A percentile compares a stretch with the other conserved stretches of the same genome.
phyloP scores from a whole-genome alignment of 441 rosid genomes.

The Jatropha podagrica region DNA sequence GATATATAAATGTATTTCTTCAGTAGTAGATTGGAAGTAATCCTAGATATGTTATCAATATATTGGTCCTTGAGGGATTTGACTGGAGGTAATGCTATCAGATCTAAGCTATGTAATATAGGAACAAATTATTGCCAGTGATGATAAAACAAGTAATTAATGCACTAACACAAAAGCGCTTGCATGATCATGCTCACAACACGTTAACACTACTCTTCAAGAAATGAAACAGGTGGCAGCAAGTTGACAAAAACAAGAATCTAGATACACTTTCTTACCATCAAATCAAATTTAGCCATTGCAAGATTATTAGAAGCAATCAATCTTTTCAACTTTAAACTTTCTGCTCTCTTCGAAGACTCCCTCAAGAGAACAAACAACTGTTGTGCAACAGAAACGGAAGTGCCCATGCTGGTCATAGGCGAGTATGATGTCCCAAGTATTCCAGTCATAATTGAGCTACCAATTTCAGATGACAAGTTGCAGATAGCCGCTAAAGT shows the following conservation, averaged over 20 bases:
- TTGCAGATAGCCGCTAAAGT: conserved; percentile 87
- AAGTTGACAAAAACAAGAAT: not conserved
- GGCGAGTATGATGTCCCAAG: conserved; percentile 85
- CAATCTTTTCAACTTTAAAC: conserved; percentile 70
- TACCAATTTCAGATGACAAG: conserved; percentile 82
- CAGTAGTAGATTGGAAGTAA: no score
- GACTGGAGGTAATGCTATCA: not conserved
- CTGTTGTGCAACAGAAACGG: conserved; percentile 85
- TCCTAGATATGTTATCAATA: not conserved
- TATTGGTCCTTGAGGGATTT: not conserved
- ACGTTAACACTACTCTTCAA: not conserved
- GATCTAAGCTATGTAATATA: not conserved
- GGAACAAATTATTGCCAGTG: not conserved
- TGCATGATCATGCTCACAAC: not conserved
- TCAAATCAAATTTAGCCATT: conserved; percentile 88
- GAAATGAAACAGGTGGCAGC: not conserved
- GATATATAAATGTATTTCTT: no score
- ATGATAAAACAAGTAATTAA: not conserved
- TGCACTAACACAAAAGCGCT: not conserved
- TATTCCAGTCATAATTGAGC: conserved; percentile 63
- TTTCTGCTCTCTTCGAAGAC: conserved; percentile 86
- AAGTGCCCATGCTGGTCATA: conserved; percentile 56
- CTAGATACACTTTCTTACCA: conserved; percentile 45
- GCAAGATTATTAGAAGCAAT: conserved; percentile 95
- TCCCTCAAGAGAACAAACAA: conserved; percentile 78